A percentile compares a stretch with the other conserved stretches of the same genome.
phyloP scores from a whole-genome alignment of 345 rosid genomes.

The Lumnitzera racemosa region DNA sequence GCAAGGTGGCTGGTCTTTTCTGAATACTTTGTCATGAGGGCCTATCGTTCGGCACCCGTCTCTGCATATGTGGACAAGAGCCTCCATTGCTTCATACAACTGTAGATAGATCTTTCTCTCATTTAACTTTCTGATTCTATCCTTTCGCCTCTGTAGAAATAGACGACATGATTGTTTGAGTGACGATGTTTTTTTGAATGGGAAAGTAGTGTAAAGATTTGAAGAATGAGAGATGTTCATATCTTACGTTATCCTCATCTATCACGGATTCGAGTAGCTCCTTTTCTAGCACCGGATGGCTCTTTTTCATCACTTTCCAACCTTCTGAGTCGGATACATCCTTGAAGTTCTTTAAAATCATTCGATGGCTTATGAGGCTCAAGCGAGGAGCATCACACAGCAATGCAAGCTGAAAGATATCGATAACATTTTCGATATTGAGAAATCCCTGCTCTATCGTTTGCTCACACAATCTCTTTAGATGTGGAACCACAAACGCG shows the following conservation, averaged over 20 bases:
- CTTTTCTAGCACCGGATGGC: constrained; percentile 76
- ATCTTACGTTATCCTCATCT: constrained; percentile 47
- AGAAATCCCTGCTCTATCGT: constrained; percentile 62
- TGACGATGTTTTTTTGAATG: background rate
- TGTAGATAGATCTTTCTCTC: constrained; percentile 65
- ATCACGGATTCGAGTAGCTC: constrained; percentile 48
- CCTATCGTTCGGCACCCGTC: constrained; percentile 90
- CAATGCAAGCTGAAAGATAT: constrained; percentile 75
- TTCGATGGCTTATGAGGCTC: constrained; percentile 55
- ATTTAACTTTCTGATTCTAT: constrained; percentile 38
- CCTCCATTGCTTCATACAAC: constrained; percentile 84
- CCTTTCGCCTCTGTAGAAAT: constrained; percentile 36
- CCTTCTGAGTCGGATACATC: constrained; percentile 50
- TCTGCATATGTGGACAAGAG: constrained; percentile 85
- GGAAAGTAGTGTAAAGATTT: background rate
- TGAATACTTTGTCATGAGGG: constrained; percentile 66
- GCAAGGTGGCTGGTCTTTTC: constrained; percentile 46
- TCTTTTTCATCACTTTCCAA: constrained; percentile 73
- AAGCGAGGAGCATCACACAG: constrained; percentile 80
- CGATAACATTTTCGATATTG: constrained; percentile 57
- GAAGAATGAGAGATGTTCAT: background rate
- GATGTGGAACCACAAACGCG: constrained; percentile 49
- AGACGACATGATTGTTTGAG: background rate
- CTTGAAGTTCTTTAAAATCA: constrained; percentile 47
- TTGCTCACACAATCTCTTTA: constrained; percentile 58